Evolutionary conservation across 2,329 filamentous ascomycete genomes (phyloP), one percentile per base, ranked within the genome.

Genomic region (Epicoccum sorghinum): DNA sequence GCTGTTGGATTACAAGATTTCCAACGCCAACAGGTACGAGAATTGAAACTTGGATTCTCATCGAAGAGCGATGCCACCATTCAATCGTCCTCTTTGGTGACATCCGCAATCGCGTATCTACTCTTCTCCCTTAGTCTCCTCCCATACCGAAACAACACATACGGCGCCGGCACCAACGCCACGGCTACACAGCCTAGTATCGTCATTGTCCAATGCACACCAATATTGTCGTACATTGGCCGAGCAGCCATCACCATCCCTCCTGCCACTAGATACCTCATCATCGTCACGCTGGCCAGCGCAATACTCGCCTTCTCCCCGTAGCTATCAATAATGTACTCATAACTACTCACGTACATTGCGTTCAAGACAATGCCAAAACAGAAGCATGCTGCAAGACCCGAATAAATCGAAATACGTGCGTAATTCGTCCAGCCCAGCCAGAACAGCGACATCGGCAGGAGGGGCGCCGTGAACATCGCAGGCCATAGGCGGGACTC

Each of bases 401-500:
- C 50, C 13, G 35, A 59, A 36, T 47, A 51, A 22, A 46, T 40
- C 1, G 30, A 52, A 2, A 45, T 37, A 32, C 12, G 14, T 6
- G 10, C 13, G 25, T 52, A 52, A 8, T 46, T 23, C 6, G 49
- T 55, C 58, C 58, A 60, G n/a, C 58, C 58, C 7, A 60, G 53
- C 55, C 55, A 58, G 72, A 96, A 95, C 13, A 96, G 75, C 1
- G 90, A 90, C 38, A 88, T 79, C 3, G 90, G 89, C 24, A 92
- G 89, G 7, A 95, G 74, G 13, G 90, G 71, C 0, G 86, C 86
- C 4, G 91, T 91, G 59, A 70, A 33, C 46, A 75, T 75, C 12
- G 77, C 79, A 52, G 89, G 85, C 3, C 90, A 89, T 14, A 96
- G 81, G 45, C 90, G 85, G 76, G 89, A 93, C 75, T 96, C 92